Conservation (phyloP, 345 rosid species). For the Anacardium occidentale region DNA sequence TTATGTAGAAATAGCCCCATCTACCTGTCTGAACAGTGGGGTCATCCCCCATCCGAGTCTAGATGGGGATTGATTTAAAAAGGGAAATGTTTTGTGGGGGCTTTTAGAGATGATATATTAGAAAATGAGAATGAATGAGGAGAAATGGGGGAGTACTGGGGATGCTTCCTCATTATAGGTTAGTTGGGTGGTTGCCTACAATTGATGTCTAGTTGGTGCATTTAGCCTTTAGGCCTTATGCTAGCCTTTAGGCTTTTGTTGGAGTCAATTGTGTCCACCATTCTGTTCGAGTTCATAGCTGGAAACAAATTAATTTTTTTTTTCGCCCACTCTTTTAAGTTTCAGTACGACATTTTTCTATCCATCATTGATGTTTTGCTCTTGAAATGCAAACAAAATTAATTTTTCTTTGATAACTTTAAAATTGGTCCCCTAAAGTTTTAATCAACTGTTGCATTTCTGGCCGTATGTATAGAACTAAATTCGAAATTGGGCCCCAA, state of each 20-base stretch:
- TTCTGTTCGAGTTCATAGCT: no score
- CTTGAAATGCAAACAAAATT: no score
- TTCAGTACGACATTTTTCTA: no score
- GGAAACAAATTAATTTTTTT: no score
- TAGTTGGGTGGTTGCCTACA: slow-evolving; percentile 13
- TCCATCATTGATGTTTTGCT: no score
- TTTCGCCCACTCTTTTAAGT: no score
- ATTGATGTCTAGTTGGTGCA: slow-evolving; percentile 7
- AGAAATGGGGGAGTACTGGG: neutral
- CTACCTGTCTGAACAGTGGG: neutral
- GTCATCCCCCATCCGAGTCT: neutral
- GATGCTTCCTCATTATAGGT: neutral
- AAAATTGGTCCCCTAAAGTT: no score
- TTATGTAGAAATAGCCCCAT: neutral
- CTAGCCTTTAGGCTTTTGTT: neutral
- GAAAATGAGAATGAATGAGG: neutral
- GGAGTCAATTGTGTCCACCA: no score
- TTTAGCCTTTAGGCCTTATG: neutral
- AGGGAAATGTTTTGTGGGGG: slow-evolving; percentile 9
- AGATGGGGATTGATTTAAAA: neutral
- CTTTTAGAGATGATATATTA: neutral
- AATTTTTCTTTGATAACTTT: no score
- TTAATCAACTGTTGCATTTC: no score
- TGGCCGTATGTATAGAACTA: no score
- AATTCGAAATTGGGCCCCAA: no score